Conservation (phyloP, 2,329 filamentous ascomycete species). For the Calonectria multiphialidica region DNA sequence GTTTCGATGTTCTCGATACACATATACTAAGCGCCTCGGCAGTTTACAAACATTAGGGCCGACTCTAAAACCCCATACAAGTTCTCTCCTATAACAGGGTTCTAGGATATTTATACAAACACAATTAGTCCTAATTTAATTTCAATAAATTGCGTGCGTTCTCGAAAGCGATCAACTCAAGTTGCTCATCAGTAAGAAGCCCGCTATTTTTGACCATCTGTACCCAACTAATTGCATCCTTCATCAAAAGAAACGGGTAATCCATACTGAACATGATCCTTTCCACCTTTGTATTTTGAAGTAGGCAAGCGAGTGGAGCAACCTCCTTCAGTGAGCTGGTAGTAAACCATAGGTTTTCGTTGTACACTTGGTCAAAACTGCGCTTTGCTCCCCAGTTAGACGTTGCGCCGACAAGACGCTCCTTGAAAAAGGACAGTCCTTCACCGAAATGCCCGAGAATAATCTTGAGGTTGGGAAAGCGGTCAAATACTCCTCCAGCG, state of each 20-base stretch:
- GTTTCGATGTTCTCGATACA: too few relatives aligned
- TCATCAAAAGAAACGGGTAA: neutral
- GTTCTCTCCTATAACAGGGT: too few relatives aligned
- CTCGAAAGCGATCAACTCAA: neutral
- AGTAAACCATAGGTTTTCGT: neutral
- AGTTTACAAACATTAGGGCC: too few relatives aligned
- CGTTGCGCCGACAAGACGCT: neutral
- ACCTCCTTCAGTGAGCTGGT: neutral
- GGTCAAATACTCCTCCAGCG: neutral
- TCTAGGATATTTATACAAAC: too few relatives aligned
- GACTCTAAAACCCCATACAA: too few relatives aligned
- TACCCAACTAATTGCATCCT: neutral
- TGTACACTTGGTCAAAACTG: neutral
- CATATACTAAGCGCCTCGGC: too few relatives aligned
- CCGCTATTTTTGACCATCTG: neutral
- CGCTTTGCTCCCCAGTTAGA: neutral
- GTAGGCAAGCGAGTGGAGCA: neutral
- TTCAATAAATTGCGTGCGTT: neutral
- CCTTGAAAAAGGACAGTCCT: neutral
- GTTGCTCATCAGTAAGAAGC: neutral
- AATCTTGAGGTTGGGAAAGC: neutral
- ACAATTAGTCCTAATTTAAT: neutral
- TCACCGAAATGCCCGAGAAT: neutral
- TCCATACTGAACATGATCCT: neutral
- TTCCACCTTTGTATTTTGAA: neutral